Evolutionary conservation across 306 rosid species (phyloP), one percentile per base, ranked within the genome.

Genomic region (Ammopiptanthus mongolicus): DNA sequence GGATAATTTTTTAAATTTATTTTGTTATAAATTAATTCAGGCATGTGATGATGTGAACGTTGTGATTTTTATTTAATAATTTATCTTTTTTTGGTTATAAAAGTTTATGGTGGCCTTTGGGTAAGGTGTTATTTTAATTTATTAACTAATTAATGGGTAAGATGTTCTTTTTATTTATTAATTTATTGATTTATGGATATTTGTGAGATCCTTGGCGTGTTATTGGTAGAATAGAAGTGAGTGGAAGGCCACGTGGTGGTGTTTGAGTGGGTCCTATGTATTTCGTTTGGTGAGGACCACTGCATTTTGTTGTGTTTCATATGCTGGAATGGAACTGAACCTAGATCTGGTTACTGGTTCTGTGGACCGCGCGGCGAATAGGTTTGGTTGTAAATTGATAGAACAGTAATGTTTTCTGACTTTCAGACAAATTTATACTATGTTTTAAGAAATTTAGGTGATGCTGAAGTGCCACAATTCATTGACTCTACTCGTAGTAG

Each of bases 341-440:
- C 6, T 53, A 47, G 72, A 69, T 59, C 79, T 22, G 37, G 4
- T 21, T 71, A 52, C 79, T 22, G 37, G 4, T 21, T 71, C 58
- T 46, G 68, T 52, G 3, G 5, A 61, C 69, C 62, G 75, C 67
- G 87, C 77, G 65, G 85, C 82, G 82, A 86, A 55, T 76, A 37
- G 85, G 42, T 44, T 51, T 50, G 17, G 70, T n/a, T n/a, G n/a
- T n/a, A n/a, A n/a, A n/a, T n/a, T n/a, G n/a, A n/a, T n/a, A n/a
- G n/a, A n/a, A n/a, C n/a, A n/a, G n/a, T n/a, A n/a, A n/a, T n/a
- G 8, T 8, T 17, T 55, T 80, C 6, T 41, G 55, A 79, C 57
- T 31, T 15, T 51, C 75, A 44, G n/a, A n/a, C n/a, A n/a, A 23
- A 1, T 23, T 23, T 25, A 25, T 25, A 31, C 55, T 8, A 0